A percentile compares a stretch with the other conserved stretches of the same genome.
Evolutionary conservation across 2,329 filamentous ascomycete genomes (phyloP).

Genomic region (Diaporthe citrichinensis): DNA sequence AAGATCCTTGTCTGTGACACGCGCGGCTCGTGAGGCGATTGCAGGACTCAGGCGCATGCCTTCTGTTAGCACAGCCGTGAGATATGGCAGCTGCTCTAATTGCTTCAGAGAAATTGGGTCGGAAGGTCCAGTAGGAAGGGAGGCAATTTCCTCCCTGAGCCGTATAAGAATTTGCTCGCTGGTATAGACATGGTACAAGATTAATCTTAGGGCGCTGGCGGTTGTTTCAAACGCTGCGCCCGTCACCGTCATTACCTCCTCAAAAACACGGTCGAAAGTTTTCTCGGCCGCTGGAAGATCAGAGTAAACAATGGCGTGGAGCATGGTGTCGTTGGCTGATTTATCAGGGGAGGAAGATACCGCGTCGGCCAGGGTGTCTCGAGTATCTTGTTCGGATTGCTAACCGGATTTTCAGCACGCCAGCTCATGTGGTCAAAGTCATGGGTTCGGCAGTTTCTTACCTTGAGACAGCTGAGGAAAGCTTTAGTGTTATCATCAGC

Average conservation of each 20-base stretch:
- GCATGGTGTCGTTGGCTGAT: background rate
- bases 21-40: slow-evolving; percentile 56
- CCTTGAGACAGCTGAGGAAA: slow-evolving; percentile 20
- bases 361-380: background rate
- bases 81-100: slow-evolving; percentile 51
- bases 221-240: slow-evolving; percentile 56
- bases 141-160: slow-evolving; percentile 52
- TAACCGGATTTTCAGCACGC: background rate
- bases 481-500: slow-evolving; percentile 32
- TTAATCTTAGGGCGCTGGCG: slow-evolving; percentile 51
- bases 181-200: slow-evolving; percentile 54
- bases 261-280: slow-evolving; percentile 47
- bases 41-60: slow-evolving; percentile 60
- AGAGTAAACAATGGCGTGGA: background rate
- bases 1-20: slow-evolving; percentile 43
- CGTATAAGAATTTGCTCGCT: slow-evolving; percentile 48
- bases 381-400: slow-evolving; percentile 31
- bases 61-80: slow-evolving; percentile 61
- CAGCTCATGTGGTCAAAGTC: background rate
- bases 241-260: slow-evolving; percentile 51
- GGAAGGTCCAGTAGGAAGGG: background rate
- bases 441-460: background rate
- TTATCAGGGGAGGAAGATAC: background rate
- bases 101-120: background rate
- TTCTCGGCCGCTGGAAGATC: slow-evolving; percentile 53